Percentiles rank a stretch among this genome's conserved stretches.
Conservation (phyloP, 2,329 filamentous ascomycete species). For the Colletotrichum karsti region DNA sequence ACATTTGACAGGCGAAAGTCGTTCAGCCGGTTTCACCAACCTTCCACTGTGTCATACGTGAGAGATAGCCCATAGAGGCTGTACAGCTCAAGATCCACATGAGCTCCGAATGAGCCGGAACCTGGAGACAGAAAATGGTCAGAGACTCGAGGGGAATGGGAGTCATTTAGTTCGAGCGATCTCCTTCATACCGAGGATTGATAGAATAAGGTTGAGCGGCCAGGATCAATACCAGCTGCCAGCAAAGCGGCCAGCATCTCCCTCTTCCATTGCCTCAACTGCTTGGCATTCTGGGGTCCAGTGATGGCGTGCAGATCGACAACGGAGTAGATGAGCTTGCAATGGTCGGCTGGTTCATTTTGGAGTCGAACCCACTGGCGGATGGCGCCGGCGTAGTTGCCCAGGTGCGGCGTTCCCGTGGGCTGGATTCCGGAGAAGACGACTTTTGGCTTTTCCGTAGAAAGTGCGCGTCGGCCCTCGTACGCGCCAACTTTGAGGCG, state of each 20-base stretch:
- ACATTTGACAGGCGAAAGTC: no score
- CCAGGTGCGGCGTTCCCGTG: conserved; percentile 91
- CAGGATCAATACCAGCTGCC: conserved; percentile 83
- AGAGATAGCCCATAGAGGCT: conserved; percentile 91
- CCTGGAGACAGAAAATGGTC: conserved; percentile 48
- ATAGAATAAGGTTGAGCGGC: conserved; percentile 81
- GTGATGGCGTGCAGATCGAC: conserved; percentile 97
- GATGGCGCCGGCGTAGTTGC: conserved; percentile 93
- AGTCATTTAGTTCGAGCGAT: neutral
- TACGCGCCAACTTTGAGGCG: neutral
- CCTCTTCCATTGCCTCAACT: conserved; percentile 71
- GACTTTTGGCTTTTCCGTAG: conserved; percentile 44
- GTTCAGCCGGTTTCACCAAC: conserved; percentile 50
- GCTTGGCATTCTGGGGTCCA: conserved; percentile 69
- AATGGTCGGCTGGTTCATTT: conserved; percentile 61
- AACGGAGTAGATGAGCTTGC: conserved; percentile 82
- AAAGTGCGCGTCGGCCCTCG: conserved; percentile 1
- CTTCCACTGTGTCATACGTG: conserved; percentile 99
- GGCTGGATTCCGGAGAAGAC: conserved; percentile 98
- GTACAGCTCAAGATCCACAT: conserved; percentile 98
- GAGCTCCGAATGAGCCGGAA: conserved; percentile 83
- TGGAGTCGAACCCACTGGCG: conserved; percentile 88
- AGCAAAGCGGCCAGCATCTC: conserved; percentile 83
- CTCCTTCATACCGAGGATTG: conserved; percentile 68
- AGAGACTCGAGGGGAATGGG: neutral